Base-by-base conservation (phyloP, 129 eudicot genomes). In the Flaveria brownii region DNA sequence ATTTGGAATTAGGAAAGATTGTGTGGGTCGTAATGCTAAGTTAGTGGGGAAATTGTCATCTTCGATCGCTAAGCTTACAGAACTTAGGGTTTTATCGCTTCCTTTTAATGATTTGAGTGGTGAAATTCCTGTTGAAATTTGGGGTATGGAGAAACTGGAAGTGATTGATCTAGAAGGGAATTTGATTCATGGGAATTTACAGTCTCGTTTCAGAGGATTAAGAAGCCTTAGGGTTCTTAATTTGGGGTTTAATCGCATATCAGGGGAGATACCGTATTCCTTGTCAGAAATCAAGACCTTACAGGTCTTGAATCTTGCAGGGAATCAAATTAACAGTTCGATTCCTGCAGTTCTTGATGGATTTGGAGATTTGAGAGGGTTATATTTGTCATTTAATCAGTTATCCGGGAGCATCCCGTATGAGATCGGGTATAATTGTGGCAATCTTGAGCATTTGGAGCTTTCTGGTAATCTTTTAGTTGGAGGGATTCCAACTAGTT, bases 121-220 rank as follows among this genome's bases (percentile, higher is more conserved):
- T 50, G 84, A 82, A 70, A 78, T 93, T 18, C 98, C 97, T 12
- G 62, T 10, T 12, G 96, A 81, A 63, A 79, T 93, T 80, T 93
- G 98, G 98, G 91, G 87, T 7, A 81, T 93, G 96, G 92, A 88
- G 67, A 87, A 83, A 60, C 78, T 93, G 39, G 98, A 93, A 73
- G 96, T 93, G 59, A 91, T 93, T 85, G 98, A 93, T 84, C 96
- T 93, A 3, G 98, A 93, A 76, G 97, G 96, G 77, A 93, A 93
- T 84, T 82, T 75, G 70, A 68, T 93, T 80, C 25, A 62, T 9
- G 98, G 97, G 52, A 43, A 52, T 4, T 77, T 93, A 79, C 87
- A 84, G 12, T 3, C 25, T 39, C 76, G 23, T 47, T 84, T 93
- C 61, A 55, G 39, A 30, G 98, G 98, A 57, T 83, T 93, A 80